phyloP scores from a whole-genome alignment of 768 basidiomycete genomes.

The Rhizopogon vinicolor region DNA sequence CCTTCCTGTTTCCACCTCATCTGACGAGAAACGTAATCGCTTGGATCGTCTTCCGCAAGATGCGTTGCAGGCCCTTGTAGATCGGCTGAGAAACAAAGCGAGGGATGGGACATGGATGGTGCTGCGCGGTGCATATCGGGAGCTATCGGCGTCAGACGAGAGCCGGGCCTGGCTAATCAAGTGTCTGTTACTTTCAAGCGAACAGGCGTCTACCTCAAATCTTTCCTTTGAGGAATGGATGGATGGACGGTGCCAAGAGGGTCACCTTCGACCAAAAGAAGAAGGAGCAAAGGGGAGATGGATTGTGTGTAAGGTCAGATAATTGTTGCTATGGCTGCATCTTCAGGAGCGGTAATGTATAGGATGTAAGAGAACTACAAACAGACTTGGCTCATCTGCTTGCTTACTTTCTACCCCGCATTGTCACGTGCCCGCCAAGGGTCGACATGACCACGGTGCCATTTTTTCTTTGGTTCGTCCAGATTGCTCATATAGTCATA shows the following conservation, averaged over 20 bases:
- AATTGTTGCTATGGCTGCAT: not conserved
- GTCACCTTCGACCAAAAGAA: slow-evolving; percentile 50
- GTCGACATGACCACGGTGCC: too few species aligned
- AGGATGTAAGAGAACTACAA: too few species aligned
- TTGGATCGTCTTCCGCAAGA: slow-evolving; percentile 23
- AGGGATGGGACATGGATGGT: slow-evolving; percentile 55
- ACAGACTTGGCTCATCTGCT: too few species aligned
- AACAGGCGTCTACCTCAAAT: slow-evolving; percentile 22
- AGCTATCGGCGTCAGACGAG: slow-evolving; percentile 37
- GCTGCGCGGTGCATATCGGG: slow-evolving; percentile 60
- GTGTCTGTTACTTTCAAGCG: slow-evolving; percentile 41
- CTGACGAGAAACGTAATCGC: slow-evolving; percentile 3
- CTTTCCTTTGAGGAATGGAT: slow-evolving; percentile 52
- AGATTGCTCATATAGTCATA: too few species aligned
- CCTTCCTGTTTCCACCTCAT: slow-evolving; percentile 7
- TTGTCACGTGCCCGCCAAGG: too few species aligned
- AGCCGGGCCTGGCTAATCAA: slow-evolving; percentile 45
- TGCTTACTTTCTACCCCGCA: too few species aligned
- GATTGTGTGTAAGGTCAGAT: slow-evolving; percentile 53
- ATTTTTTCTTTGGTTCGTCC: too few species aligned
- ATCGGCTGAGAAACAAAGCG: slow-evolving; percentile 44
- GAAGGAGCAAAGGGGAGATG: slow-evolving; percentile 56
- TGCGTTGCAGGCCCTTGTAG: slow-evolving; percentile 42
- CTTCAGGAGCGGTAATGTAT: too few species aligned
- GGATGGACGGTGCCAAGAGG: slow-evolving; percentile 31